Evolutionary conservation across 2,329 filamentous ascomycete species (phyloP), one percentile per base, ranked within the genome.

Genomic region (Trichoderma gracile): DNA sequence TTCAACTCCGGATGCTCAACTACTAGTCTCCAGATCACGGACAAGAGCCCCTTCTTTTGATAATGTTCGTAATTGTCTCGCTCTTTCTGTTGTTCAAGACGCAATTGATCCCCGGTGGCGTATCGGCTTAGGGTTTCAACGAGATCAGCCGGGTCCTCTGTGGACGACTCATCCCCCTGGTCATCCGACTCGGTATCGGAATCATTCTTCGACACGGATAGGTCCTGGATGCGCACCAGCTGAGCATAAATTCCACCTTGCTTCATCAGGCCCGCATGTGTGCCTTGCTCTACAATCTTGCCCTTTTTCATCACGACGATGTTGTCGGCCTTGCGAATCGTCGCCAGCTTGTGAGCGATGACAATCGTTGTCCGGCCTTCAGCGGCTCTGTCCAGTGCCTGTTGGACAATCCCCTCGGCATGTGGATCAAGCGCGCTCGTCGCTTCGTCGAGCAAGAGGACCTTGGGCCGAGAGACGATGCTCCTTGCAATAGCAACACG

Each of bases 361-460:
- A 86, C 80, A 33, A 90, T 84, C 0, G 86, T 89, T 0, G 87
- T 90, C 5, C 86, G 78, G 42, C 81, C 80, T 47, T 78, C 74
- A 0, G 84, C 83, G 0, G 86, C 78, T 15, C 77, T 77, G 50
- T 82, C 80, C 3, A 87, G 77, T 0, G 84, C 84, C 23, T 78
- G 73, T 67, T 87, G 84, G 0, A 87, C 84, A 15, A 83, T 77
- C 1, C 77, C 73, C 53, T 81, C 78, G 1, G 78, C 74, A 17
- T 78, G 73, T 1, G 75, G 73, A 55, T 79, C 77, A 21, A 80
- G 71, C 0, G 86, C 84, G 50, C 81, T 85, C 0, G 88, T 90
- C 0, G 87, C 87, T 73, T 90, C 88, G 65, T 90, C 88, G 1
- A 90, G 75, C 15, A 90, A 80, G 0, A 90, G 78, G 33, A 90